Conservation (phyloP, 2,329 filamentous ascomycete species). For the Graphiopsis chlorocephala region DNA sequence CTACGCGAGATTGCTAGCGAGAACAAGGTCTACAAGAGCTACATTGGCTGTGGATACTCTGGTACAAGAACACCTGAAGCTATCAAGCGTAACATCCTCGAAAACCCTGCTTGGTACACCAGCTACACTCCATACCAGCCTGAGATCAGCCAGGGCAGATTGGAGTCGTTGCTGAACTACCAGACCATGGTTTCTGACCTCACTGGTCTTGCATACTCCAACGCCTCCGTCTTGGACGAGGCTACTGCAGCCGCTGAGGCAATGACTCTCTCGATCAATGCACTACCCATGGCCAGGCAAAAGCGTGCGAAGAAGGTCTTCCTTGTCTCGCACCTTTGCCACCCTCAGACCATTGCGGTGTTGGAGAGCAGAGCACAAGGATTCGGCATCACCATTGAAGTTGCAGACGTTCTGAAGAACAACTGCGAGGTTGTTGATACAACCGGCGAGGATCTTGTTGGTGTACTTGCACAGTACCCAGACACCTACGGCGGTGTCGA, state of each 20-base stretch:
- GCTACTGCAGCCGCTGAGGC: slow-evolving; percentile 90
- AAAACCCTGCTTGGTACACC: slow-evolving; percentile 95
- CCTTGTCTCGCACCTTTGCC: slow-evolving; percentile 76
- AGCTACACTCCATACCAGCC: slow-evolving; percentile 97
- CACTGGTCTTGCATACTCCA: slow-evolving; percentile 81
- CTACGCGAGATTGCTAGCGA: slow-evolving; percentile 56
- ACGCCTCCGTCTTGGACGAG: slow-evolving; percentile 88
- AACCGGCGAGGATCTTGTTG: slow-evolving; percentile 77
- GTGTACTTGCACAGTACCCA: slow-evolving; percentile 92
- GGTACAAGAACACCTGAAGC: slow-evolving; percentile 82
- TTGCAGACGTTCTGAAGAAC: slow-evolving; percentile 68
- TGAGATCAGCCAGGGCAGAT: slow-evolving; percentile 90
- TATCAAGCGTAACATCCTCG: slow-evolving; percentile 87
- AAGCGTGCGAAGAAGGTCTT: slow-evolving; percentile 76
- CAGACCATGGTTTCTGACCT: slow-evolving; percentile 90
- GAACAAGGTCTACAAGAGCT: slow-evolving; percentile 63
- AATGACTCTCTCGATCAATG: slow-evolving; percentile 87
- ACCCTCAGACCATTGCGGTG: slow-evolving; percentile 82
- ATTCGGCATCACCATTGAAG: slow-evolving; percentile 79
- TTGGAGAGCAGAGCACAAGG: slow-evolving; percentile 82
- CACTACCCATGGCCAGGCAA: slow-evolving; percentile 66
- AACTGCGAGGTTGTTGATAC: slow-evolving; percentile 65
- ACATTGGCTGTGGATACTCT: slow-evolving; percentile 87
- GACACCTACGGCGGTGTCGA: slow-evolving; percentile 79
- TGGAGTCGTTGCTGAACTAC: slow-evolving; percentile 92